Percentiles rank a stretch among this genome's conserved stretches.
Evolutionary conservation across 345 rosid species (phyloP).

Genomic region (Gossypium bickii): DNA sequence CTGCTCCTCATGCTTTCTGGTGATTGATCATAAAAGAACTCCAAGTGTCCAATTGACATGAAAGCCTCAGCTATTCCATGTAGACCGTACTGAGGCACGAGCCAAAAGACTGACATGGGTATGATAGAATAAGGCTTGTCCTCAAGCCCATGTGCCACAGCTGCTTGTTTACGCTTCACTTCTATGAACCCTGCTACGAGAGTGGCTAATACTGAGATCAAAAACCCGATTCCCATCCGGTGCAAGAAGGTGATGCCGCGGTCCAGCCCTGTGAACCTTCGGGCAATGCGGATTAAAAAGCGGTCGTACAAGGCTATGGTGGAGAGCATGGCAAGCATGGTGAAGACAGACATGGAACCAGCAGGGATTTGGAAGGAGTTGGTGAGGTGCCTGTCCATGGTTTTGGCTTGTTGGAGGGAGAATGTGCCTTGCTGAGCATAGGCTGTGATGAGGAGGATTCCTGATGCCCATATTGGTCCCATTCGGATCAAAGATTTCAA

Average conservation of each 20-base stretch:
- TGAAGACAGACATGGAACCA: constrained; percentile 86
- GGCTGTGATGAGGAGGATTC: constrained; percentile 73
- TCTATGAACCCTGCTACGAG: constrained; percentile 71
- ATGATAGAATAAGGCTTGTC: constrained; percentile 34
- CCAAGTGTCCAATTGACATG: constrained; percentile 80
- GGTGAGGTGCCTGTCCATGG: constrained; percentile 76
- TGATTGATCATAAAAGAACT: constrained; percentile 79
- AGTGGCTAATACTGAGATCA: constrained; percentile 69
- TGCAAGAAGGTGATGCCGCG: constrained; percentile 72
- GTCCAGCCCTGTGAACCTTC: constrained; percentile 65
- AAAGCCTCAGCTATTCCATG: constrained; percentile 90
- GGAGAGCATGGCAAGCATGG: constrained; percentile 62
- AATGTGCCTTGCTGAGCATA: constrained; percentile 85
- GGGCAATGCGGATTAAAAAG: constrained; percentile 42
- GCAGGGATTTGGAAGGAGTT: constrained; percentile 70
- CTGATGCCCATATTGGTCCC: constrained; percentile 89
- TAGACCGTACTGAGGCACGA: constrained; percentile 66
- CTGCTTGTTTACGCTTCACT: constrained; percentile 51
- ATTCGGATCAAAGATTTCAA: constrained; percentile 74
- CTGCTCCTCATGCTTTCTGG: constrained; percentile 91
- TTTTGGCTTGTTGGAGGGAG: constrained; percentile 78
- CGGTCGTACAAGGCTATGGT: constrained; percentile 74
- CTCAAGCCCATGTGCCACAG: constrained; percentile 34
- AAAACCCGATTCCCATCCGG: constrained; percentile 82
- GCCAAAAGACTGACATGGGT: constrained; percentile 79